Percentiles rank a stretch among this genome's conserved stretches.
Conservation (phyloP, 73 alveolate genomes). For the Paramecium octaurelia region DNA sequence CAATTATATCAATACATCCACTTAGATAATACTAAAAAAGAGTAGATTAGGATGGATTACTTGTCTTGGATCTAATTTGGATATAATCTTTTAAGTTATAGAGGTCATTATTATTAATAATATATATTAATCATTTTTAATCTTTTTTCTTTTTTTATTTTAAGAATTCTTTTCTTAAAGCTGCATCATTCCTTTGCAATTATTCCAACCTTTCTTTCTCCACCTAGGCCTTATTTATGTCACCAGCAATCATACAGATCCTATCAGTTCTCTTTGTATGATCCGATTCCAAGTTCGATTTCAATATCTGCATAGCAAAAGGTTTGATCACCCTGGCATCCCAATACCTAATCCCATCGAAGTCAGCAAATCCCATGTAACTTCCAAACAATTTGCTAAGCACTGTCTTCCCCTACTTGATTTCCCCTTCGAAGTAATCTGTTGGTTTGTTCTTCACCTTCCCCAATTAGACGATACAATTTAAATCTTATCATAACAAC, state of each 20-base stretch:
- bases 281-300: slow-evolving; percentile 70
- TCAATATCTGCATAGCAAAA: slow-evolving; percentile 51
- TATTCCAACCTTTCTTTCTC: slow-evolving; percentile 87
- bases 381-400: slow-evolving; percentile 63
- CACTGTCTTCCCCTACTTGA: slow-evolving; percentile 50
- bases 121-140: neutral
- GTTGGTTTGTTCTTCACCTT: slow-evolving; percentile 72
- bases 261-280: slow-evolving; percentile 82
- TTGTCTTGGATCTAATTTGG: neutral
- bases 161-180: slow-evolving; percentile 62
- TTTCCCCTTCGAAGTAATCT: slow-evolving; percentile 86
- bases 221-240: slow-evolving; percentile 81
- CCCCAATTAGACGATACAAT: slow-evolving; percentile 48
- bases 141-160: neutral
- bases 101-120: neutral
- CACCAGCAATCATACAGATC: slow-evolving; percentile 68
- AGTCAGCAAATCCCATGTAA: slow-evolving; percentile 92
- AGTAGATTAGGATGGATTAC: neutral
- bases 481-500: neutral
- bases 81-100: neutral
- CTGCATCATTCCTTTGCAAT: slow-evolving; percentile 79
- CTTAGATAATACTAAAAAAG: slow-evolving; percentile 13
- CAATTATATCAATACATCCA: slow-evolving; percentile 96
- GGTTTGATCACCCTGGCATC: slow-evolving; percentile 81
- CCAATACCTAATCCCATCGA: slow-evolving; percentile 95